Conservation (phyloP, 768 basidiomycete genomes). For the Gloeophyllum trabeum region DNA sequence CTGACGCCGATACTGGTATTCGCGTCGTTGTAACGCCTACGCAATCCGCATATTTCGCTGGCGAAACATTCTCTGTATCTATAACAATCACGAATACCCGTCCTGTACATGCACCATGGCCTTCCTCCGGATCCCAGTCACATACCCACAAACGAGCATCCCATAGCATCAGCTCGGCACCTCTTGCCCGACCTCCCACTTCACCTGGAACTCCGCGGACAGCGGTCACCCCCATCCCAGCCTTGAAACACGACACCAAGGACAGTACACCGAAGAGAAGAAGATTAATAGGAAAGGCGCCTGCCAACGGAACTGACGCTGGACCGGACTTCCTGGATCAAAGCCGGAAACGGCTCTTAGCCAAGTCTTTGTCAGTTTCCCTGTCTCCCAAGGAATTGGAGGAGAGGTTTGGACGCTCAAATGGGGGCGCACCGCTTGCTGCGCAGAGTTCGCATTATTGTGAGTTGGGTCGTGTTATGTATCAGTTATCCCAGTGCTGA, state of each 20-base stretch:
- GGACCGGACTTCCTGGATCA: slow-evolving; percentile 41
- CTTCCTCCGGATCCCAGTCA: slow-evolving; percentile 18
- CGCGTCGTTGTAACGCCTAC: slow-evolving; percentile 68
- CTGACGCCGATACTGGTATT: slow-evolving; percentile 46
- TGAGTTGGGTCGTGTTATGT: no score
- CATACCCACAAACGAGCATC: slow-evolving; percentile 55
- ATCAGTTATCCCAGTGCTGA: no score
- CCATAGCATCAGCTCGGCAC: slow-evolving; percentile 78
- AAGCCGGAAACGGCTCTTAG: slow-evolving; percentile 37
- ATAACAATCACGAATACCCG: slow-evolving; percentile 83
- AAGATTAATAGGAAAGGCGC: slow-evolving; percentile 10
- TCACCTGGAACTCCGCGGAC: slow-evolving; percentile 55
- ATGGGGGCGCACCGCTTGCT: neutral
- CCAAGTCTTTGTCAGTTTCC: slow-evolving; percentile 59
- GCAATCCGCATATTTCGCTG: slow-evolving; percentile 87
- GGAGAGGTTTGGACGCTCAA: slow-evolving; percentile 11
- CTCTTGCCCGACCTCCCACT: slow-evolving; percentile 71
- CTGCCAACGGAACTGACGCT: slow-evolving; percentile 15
- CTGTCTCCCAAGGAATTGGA: slow-evolving; percentile 37
- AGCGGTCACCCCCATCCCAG: slow-evolving; percentile 21
- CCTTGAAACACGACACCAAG: no score
- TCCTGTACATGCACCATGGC: slow-evolving; percentile 25
- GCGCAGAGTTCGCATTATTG: slow-evolving; percentile 5
- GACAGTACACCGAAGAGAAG: slow-evolving; percentile 4
- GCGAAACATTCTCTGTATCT: slow-evolving; percentile 76